These are phyloP conservation scores for Pseudocercospora crystallina DNA, from an alignment of 2,329 filamentous ascomycete species.

Conservation along the genomic window DNA sequence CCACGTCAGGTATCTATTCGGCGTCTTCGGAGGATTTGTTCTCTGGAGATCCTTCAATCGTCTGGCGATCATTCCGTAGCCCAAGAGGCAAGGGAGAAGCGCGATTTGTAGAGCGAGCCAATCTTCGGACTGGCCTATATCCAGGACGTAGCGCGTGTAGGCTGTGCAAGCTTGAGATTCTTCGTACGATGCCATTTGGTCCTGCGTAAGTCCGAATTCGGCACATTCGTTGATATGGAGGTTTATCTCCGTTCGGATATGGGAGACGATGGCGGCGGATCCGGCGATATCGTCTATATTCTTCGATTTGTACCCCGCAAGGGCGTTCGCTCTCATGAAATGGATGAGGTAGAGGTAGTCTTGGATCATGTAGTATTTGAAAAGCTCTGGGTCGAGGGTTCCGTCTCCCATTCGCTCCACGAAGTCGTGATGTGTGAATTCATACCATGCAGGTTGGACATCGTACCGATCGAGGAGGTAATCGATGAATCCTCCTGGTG, in stretches of 20 bases:
- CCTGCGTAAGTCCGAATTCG: constrained; percentile 71
- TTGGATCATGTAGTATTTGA: constrained; percentile 86
- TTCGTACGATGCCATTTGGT: constrained; percentile 69
- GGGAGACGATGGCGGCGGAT: constrained; percentile 69
- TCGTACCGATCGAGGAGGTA: constrained; percentile 76
- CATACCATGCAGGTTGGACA: constrained; percentile 71
- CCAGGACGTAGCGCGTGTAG: constrained; percentile 79
- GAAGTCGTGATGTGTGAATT: constrained; percentile 79
- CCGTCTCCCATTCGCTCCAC: constrained; percentile 74
- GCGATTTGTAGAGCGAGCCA: constrained; percentile 84
- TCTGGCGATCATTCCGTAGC: constrained; percentile 77
- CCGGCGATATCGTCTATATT: constrained; percentile 69
- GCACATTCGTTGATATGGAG: constrained; percentile 82
- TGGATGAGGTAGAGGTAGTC: constrained; percentile 89
- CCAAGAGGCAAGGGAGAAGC: constrained; percentile 83
- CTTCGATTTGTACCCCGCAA: constrained; percentile 82
- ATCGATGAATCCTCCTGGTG: constrained; percentile 75
- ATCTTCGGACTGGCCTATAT: constrained; percentile 83
- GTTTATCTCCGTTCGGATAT: constrained; percentile 76
- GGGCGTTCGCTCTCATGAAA: constrained; percentile 81
- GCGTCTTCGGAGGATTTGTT: constrained; percentile 35
- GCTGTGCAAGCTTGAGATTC: constrained; percentile 78
- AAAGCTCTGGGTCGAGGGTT: constrained; percentile 70
- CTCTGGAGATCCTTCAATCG: constrained; percentile 65
- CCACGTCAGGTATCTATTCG: constrained; percentile 76